Conservation (phyloP, 768 basidiomycete genomes). For the Mrakia hoshinonis region DNA sequence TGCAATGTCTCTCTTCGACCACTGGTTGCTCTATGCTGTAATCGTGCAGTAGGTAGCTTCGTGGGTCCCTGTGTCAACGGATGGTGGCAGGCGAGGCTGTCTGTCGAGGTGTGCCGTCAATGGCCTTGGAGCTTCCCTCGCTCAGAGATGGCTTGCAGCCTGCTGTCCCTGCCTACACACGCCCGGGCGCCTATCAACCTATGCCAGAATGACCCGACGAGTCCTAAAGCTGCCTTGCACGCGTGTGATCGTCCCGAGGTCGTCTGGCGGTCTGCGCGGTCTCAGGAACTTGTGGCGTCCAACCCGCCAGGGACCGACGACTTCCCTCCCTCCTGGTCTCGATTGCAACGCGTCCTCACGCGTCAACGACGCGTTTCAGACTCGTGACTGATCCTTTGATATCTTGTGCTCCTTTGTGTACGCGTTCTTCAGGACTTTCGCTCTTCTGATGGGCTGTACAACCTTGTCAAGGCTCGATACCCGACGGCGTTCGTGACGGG, state of each 20-base stretch:
- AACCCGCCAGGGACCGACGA: too few species aligned
- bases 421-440: conserved; percentile 70
- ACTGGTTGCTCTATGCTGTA: neutral
- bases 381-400: neutral
- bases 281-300: neutral
- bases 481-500: conserved; percentile 79
- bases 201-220: too few species aligned
- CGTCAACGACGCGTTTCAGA: too few species aligned
- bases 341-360: neutral
- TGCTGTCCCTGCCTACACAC: neutral
- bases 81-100: neutral
- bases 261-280: neutral
- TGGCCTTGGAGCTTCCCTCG: neutral
- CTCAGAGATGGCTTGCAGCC: conserved; percentile 1
- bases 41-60: neutral
- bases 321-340: neutral
- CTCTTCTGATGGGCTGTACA: conserved; percentile 84
- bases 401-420: neutral
- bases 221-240: too few species aligned
- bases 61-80: neutral
- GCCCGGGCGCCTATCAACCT: too few species aligned
- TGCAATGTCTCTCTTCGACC: neutral
- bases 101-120: neutral
- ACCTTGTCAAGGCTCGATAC: conserved; percentile 75
- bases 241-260: too few species aligned